Evolutionary conservation across 2,329 filamentous ascomycete genomes (phyloP).

Genomic region (Cytospora piceae): DNA sequence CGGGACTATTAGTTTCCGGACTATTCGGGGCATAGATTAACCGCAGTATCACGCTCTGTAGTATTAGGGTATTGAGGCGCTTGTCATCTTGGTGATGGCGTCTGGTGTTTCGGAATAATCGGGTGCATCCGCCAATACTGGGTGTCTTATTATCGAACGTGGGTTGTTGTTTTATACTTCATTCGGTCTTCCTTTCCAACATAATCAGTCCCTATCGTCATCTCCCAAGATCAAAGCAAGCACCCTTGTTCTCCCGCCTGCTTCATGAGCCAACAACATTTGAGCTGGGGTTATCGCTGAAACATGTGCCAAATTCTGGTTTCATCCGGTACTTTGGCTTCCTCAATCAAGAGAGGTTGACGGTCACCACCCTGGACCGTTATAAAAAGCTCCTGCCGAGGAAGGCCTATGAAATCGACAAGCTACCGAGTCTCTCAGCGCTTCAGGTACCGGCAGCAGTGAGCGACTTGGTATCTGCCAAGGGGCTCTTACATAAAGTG

Average conservation of each 20-base stretch:
- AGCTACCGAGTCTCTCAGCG: slow-evolving; percentile 7
- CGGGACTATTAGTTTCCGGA: background rate
- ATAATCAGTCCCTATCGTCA: slow-evolving; percentile 1
- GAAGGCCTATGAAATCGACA: slow-evolving; percentile 23
- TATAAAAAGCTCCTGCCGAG: slow-evolving; percentile 24
- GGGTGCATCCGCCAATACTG: background rate
- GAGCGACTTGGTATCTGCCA: slow-evolving; percentile 7
- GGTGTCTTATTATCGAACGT: background rate
- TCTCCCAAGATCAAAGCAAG: background rate
- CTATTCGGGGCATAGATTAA: background rate
- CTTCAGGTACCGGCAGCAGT: slow-evolving; percentile 1
- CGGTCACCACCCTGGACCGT: slow-evolving; percentile 32
- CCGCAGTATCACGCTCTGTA: background rate
- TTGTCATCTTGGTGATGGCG: background rate
- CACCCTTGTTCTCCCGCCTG: background rate
- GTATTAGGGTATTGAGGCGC: background rate
- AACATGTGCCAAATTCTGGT: slow-evolving; percentile 48
- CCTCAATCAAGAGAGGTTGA: slow-evolving; percentile 49
- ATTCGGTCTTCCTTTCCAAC: background rate
- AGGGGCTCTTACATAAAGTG: slow-evolving; percentile 5
- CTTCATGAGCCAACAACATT: slow-evolving; percentile 5
- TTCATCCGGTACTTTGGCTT: slow-evolving; percentile 49
- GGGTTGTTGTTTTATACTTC: no score
- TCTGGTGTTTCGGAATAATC: background rate
- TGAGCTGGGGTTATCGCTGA: slow-evolving; percentile 39